phyloP scores from a whole-genome alignment of 805 yeast species.

The Candida rishiriensis region DNA sequence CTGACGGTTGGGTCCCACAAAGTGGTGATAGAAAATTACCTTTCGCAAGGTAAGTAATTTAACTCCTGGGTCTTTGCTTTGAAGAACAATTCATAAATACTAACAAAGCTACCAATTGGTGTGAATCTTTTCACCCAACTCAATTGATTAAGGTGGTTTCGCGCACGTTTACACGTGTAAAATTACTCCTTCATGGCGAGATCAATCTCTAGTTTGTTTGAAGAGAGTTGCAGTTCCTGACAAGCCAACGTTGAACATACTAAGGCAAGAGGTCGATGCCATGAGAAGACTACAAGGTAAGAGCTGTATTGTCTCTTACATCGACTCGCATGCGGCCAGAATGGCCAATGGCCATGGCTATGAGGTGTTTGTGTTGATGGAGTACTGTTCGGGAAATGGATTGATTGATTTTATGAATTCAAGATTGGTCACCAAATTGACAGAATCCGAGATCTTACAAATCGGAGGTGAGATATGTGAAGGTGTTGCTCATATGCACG shows the following conservation, averaged over 20 bases:
- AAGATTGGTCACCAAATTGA: constrained; percentile 58
- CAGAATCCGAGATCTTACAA: constrained; percentile 61
- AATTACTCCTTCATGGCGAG: constrained; percentile 56
- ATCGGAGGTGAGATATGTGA: constrained; percentile 68
- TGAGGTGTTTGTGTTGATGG: constrained; percentile 79
- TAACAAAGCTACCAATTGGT: background rate
- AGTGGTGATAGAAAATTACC: constrained; percentile 61
- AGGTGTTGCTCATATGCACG: constrained; percentile 78
- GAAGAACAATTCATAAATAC: background rate
- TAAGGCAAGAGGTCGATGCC: constrained; percentile 95
- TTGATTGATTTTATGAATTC: constrained; percentile 78
- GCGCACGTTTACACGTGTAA: constrained; percentile 89
- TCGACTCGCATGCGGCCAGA: constrained; percentile 92
- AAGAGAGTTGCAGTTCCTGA: constrained; percentile 95
- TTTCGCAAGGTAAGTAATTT: constrained; percentile 62
- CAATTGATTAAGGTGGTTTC: constrained; percentile 56
- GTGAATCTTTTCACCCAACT: background rate
- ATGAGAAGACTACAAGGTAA: constrained; percentile 85
- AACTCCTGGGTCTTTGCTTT: background rate
- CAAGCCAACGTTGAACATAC: constrained; percentile 71
- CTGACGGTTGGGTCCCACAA: constrained; percentile 82
- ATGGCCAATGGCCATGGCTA: constrained; percentile 50
- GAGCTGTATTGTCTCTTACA: constrained; percentile 78
- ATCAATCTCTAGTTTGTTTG: constrained; percentile 64
- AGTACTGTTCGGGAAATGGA: constrained; percentile 70